Evolutionary conservation across 805 yeast species (phyloP).

Genomic region (Debaryomyces tyrocola): DNA sequence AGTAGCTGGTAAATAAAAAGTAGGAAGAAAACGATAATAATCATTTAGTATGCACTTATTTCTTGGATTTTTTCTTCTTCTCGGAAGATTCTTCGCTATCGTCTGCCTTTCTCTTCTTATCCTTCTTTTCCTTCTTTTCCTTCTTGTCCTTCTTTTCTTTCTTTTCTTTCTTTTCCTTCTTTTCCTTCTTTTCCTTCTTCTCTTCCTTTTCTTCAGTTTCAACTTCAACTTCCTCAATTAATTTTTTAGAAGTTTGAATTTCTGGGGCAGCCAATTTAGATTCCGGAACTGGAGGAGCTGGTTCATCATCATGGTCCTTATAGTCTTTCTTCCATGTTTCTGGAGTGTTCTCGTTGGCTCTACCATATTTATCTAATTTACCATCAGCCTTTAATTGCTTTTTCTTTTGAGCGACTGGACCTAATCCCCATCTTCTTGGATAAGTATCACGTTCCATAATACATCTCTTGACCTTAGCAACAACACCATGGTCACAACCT

Average conservation of each 20-base stretch:
- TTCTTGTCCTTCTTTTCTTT: slow-evolving; percentile 61
- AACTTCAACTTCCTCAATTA: slow-evolving; percentile 44
- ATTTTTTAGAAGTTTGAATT: slow-evolving; percentile 48
- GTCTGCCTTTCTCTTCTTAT: slow-evolving; percentile 20
- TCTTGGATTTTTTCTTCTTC: slow-evolving; percentile 52
- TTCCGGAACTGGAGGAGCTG: slow-evolving; percentile 60
- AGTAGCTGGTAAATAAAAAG: not conserved
- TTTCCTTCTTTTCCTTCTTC: slow-evolving; percentile 50
- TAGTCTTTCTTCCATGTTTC: slow-evolving; percentile 86
- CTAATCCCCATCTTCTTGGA: slow-evolving; percentile 99
- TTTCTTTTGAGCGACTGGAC: slow-evolving; percentile 98
- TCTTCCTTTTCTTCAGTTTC: slow-evolving; percentile 26
- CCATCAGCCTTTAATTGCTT: slow-evolving; percentile 97
- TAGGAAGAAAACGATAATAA: not conserved
- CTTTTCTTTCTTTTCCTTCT: slow-evolving; percentile 57
- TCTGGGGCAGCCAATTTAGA: slow-evolving; percentile 50
- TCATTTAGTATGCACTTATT: slow-evolving; percentile 17
- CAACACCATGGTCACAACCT: slow-evolving; percentile 97
- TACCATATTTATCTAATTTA: slow-evolving; percentile 93
- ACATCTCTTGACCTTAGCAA: slow-evolving; percentile 98
- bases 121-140: slow-evolving; percentile 39
- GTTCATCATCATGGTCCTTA: slow-evolving; percentile 62
- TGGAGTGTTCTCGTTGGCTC: slow-evolving; percentile 92
- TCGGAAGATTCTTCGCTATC: slow-evolving; percentile 44
- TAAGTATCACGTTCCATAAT: slow-evolving; percentile 99